Percentiles rank a stretch among this genome's conserved stretches.
phyloP scores from a whole-genome alignment of 805 yeast species.

The Kluyveromyces dobzhanskii region DNA sequence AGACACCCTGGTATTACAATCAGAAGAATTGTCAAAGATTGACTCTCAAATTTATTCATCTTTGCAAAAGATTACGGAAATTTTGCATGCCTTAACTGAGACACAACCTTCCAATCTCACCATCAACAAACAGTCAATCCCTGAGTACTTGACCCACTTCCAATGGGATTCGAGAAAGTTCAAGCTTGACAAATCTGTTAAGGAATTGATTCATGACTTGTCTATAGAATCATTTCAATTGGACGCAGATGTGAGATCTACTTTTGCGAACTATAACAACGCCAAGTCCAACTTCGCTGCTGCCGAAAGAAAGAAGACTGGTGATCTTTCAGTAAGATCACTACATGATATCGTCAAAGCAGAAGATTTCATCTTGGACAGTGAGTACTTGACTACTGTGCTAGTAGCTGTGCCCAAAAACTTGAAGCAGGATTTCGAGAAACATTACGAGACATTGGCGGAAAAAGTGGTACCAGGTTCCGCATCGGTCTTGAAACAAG shows the following conservation, averaged over 20 bases:
- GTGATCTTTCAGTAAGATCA: constrained; percentile 86
- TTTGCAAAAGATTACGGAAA: constrained; percentile 68
- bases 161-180: constrained; percentile 85
- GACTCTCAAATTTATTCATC: constrained; percentile 72
- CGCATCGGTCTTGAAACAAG: constrained; percentile 61
- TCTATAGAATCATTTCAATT: constrained; percentile 72
- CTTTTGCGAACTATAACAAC: constrained; percentile 65
- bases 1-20: constrained; percentile 82
- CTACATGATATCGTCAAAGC: constrained; percentile 82
- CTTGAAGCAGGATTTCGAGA: constrained; percentile 50
- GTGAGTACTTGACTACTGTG: constrained; percentile 82
- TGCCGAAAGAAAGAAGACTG: constrained; percentile 87
- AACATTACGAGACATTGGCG: constrained; percentile 65
- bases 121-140: constrained; percentile 39
- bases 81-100: constrained; percentile 42
- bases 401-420: constrained; percentile 80
- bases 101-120: constrained; percentile 41
- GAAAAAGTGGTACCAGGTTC: constrained; percentile 88
- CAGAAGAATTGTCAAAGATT: constrained; percentile 78
- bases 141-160: constrained; percentile 64
- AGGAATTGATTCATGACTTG: constrained; percentile 61
- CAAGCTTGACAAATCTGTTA: constrained; percentile 74
- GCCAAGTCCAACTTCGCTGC: constrained; percentile 81
- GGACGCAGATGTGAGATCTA: constrained; percentile 75
- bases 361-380: constrained; percentile 72